These are phyloP conservation scores for Hansenula lynferdii DNA, from an alignment of 1,139 yeast species.

Conservation along the genomic window DNA sequence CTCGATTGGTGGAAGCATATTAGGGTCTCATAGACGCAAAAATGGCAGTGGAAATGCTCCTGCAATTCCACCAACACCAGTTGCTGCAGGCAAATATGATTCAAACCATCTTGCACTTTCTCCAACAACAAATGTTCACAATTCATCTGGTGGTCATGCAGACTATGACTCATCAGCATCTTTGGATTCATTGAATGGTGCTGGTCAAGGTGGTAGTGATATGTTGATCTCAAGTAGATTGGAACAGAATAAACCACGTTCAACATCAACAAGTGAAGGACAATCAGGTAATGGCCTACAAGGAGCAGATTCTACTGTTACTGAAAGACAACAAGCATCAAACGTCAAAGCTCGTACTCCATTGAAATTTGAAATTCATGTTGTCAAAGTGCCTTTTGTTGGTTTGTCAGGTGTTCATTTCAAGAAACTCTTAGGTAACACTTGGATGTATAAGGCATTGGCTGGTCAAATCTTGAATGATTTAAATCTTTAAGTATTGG, in stretches of 20 bases:
- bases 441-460: constrained; percentile 93
- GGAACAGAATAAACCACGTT: constrained; percentile 34
- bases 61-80: constrained; percentile 35
- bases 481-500: constrained; percentile 43
- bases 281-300: constrained; percentile 3
- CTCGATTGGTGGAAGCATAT: constrained; percentile 47
- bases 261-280: constrained; percentile 5
- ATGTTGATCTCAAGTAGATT: constrained; percentile 58
- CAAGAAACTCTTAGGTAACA: constrained; percentile 88
- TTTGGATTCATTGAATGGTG: constrained; percentile 48
- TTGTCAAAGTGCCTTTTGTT: constrained; percentile 88
- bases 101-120: constrained; percentile 5
- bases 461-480: constrained; percentile 84
- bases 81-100: constrained; percentile 27
- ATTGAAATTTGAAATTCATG: constrained; percentile 82
- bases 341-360: constrained; percentile 20
- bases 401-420: constrained; percentile 93
- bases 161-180: constrained; percentile 51
- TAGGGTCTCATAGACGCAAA: constrained; percentile 22
- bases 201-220: constrained; percentile 57
- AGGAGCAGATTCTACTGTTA: background rate
- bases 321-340: background rate
- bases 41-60: constrained; percentile 16
- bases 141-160: constrained; percentile 16
- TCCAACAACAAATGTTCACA: constrained; percentile 12